Conservation (phyloP, 106 monocot species). For the Dendrobium huoshanense region DNA sequence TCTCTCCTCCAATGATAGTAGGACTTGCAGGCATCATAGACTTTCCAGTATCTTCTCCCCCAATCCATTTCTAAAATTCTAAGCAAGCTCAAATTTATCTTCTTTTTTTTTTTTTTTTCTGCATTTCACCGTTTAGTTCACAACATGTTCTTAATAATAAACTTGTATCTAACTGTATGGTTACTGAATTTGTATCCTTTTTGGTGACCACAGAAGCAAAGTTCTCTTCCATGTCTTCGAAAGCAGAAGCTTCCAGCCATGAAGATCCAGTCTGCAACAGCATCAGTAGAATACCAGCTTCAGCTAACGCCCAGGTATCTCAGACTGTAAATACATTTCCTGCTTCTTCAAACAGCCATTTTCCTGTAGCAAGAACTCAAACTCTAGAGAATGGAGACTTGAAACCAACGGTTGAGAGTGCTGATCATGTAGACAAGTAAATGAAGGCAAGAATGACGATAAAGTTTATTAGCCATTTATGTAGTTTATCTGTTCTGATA, state of each 20-base stretch:
- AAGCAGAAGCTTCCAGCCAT: conserved; percentile 1
- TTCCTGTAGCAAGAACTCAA: background rate
- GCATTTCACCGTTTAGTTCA: too few species aligned
- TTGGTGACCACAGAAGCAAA: background rate
- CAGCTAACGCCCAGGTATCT: background rate
- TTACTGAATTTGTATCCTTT: background rate
- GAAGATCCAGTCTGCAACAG: background rate
- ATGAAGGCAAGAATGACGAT: background rate
- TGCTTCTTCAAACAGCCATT: background rate
- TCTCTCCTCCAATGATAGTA: too few species aligned
- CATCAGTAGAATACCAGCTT: background rate
- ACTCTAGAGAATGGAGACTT: background rate
- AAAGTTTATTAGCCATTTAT: background rate
- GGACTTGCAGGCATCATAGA: too few species aligned
- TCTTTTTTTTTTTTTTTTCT: too few species aligned
- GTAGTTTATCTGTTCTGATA: background rate
- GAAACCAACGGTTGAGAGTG: background rate
- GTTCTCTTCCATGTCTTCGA: background rate
- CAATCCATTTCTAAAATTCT: too few species aligned
- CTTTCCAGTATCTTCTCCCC: too few species aligned
- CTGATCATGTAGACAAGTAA: background rate
- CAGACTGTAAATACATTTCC: background rate
- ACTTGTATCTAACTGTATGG: background rate
- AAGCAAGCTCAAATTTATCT: too few species aligned
- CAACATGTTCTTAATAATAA: background rate